Conservation (phyloP, 345 rosid species). For the Salix udensis region DNA sequence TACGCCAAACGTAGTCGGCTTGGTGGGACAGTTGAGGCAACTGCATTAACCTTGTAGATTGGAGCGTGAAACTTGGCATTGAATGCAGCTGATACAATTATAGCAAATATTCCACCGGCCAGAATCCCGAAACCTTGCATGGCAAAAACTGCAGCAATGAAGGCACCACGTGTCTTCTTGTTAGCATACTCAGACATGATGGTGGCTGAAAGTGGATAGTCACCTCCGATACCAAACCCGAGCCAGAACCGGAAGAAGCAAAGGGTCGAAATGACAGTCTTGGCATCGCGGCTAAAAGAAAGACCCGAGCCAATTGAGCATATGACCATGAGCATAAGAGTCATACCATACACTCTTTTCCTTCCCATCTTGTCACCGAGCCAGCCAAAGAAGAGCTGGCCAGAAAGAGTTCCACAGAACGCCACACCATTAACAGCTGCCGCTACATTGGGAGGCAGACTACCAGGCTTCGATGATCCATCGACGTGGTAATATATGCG, state of each 20-base stretch:
- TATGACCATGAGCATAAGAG: slow-evolving; percentile 68
- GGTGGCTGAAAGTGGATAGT: slow-evolving; percentile 75
- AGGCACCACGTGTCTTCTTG: slow-evolving; percentile 86
- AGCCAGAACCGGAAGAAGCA: slow-evolving; percentile 89
- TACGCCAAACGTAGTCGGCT: slow-evolving; percentile 83
- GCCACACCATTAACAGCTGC: slow-evolving; percentile 81
- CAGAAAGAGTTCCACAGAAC: slow-evolving; percentile 58
- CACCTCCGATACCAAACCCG: slow-evolving; percentile 81
- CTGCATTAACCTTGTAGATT: slow-evolving; percentile 37
- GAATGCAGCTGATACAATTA: slow-evolving; percentile 49
- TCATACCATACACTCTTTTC: slow-evolving; percentile 70
- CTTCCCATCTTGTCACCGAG: slow-evolving; percentile 77
- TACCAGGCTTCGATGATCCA: slow-evolving; percentile 56
- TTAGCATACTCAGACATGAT: slow-evolving; percentile 87
- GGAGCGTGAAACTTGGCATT: slow-evolving; percentile 50
- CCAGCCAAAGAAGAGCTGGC: slow-evolving; percentile 84
- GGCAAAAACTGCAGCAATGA: slow-evolving; percentile 86
- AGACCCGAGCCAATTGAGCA: slow-evolving; percentile 65
- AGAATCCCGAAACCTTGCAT: slow-evolving; percentile 91
- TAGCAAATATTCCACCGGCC: slow-evolving; percentile 67
- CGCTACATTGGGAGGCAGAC: slow-evolving; percentile 64
- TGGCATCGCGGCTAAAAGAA: slow-evolving; percentile 48
- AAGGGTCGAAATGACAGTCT: slow-evolving; percentile 54
- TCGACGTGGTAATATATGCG: slow-evolving; percentile 68
- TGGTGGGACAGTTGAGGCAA: slow-evolving; percentile 53